Base-by-base conservation (phyloP, 1,139 yeast genomes). In the Geotrichum klebahnii region DNA sequence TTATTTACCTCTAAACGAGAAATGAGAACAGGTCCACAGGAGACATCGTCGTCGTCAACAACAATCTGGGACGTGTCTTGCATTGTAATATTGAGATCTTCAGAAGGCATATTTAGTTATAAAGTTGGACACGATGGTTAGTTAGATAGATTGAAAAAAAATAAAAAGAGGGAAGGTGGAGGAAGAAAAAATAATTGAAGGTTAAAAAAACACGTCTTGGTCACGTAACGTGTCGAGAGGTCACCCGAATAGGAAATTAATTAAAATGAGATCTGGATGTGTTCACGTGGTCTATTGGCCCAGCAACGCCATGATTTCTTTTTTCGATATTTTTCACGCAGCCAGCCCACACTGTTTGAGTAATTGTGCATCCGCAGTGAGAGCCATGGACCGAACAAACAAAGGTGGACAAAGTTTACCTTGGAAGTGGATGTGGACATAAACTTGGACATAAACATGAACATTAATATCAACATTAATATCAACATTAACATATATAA, bases 21-120 rank as follows among this genome's bases (percentile, higher is more conserved):
- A 33, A 74, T 64, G 1, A 76, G 77, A 39, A 76, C 66, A 4
- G 80, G 80, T 0, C 80, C 80, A 41, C 71, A 72, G 32, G 73
- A 63, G 1, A 69, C 68, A 16, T 67, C 75, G 14, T 74, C 78
- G 3, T 72, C 76, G 3, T 68, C 77, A 10, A 26, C 44, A 24
- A 43, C 32, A 24, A 43, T 36, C 28, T 43, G 40, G 28, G 46
- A 36, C 26, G 39, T 34, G 19, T 43, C 40, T 2, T 43, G 40
- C 24, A 42, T 26, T 10, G 37, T 17, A 22, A n/a, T 19, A 19
- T 16, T 12, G 29, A 33, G 20, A 8, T 42, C 46, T 34, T 42
- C 46, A 10, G 39, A 22, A 22, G 46, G 46, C 46, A 42, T 39
- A n/a, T 22, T 31, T 31, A 5, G 34, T 5, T 35, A 17, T 6